phyloP scores from a whole-genome alignment of 495 filamentous ascomycete genomes.

The Penicillium taxi region DNA sequence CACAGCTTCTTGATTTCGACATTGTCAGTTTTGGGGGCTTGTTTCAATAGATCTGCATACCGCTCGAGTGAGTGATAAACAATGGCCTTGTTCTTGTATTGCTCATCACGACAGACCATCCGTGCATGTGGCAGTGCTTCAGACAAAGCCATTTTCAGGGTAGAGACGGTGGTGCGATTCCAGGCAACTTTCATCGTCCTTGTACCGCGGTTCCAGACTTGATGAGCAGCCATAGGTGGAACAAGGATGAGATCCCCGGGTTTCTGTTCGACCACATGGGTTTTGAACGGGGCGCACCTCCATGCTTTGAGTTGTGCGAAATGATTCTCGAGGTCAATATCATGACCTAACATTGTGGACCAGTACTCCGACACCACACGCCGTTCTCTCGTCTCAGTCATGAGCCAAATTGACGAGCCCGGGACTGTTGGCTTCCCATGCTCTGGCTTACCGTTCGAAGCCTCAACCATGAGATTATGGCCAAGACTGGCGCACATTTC shows the following conservation, averaged over 20 bases:
- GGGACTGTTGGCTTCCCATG: constrained; percentile 60
- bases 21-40: constrained; percentile 33
- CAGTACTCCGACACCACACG: constrained; percentile 86
- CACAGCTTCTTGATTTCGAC: constrained; percentile 56
- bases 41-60: constrained; percentile 59
- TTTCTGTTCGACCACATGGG: constrained; percentile 86
- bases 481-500: constrained; percentile 97
- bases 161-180: constrained; percentile 94
- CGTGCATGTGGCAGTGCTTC: constrained; percentile 83
- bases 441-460: constrained; percentile 51
- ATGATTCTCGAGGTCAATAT: constrained; percentile 92
- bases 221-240: constrained; percentile 92
- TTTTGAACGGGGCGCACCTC: constrained; percentile 84
- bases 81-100: constrained; percentile 97
- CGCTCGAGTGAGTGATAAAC: constrained; percentile 74
- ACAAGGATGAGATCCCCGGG: constrained; percentile 93
- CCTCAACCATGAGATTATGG: constrained; percentile 96
- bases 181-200: constrained; percentile 94
- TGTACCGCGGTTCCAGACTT: constrained; percentile 96
- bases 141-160: constrained; percentile 70
- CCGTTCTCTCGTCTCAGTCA: constrained; percentile 89
- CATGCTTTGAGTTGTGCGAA: constrained; percentile 92
- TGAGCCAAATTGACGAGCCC: constrained; percentile 94
- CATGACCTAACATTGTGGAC: constrained; percentile 80
- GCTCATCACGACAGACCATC: constrained; percentile 94